Conservation (phyloP, 2,329 filamentous ascomycete species). For the Stachybotrys echinatus region DNA sequence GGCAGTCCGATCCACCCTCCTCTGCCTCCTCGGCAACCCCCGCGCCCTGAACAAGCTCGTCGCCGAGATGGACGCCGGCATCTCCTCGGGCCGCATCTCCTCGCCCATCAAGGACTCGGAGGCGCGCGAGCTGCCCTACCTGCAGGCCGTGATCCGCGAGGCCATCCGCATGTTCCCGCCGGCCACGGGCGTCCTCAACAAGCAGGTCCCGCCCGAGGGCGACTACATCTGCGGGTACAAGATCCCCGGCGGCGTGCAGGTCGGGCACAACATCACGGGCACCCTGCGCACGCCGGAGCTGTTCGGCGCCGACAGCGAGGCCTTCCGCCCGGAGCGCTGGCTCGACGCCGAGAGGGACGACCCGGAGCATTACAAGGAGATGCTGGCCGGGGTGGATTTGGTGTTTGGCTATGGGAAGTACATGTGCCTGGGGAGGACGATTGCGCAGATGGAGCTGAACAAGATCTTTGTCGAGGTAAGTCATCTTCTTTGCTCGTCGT, state of each 20-base stretch:
- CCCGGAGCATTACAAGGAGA: conserved; percentile 21
- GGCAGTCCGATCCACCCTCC: conserved; percentile 45
- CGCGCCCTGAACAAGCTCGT: conserved; percentile 39
- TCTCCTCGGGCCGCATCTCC: conserved; percentile 9
- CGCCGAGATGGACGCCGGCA: conserved; percentile 12
- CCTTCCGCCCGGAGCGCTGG: conserved; percentile 30
- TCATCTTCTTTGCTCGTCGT: too few relatives aligned
- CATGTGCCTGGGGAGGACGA: conserved; percentile 30
- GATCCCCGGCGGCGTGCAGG: conserved; percentile 24
- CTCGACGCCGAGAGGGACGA: conserved; percentile 23
- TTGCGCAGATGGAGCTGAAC: conserved; percentile 34
- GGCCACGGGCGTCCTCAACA: conserved; percentile 29
- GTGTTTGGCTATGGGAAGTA: conserved; percentile 33
- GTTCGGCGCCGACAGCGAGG: conserved; percentile 26
- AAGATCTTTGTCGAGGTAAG: conserved; percentile 36
- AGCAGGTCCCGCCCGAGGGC: conserved; percentile 22
- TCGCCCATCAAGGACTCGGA: conserved; percentile 22
- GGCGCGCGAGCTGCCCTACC: conserved; percentile 32
- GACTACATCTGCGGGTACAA: conserved; percentile 24
- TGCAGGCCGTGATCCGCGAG: conserved; percentile 47
- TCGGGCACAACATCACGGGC: conserved; percentile 28
- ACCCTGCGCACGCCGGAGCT: conserved; percentile 25
- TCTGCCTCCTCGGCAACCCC: conserved; percentile 45
- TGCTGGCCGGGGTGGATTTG: conserved; percentile 31
- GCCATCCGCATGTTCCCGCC: conserved; percentile 32